Conservation (phyloP, 1,284 basidiomycete species). For the Amylostereum areolatum region DNA sequence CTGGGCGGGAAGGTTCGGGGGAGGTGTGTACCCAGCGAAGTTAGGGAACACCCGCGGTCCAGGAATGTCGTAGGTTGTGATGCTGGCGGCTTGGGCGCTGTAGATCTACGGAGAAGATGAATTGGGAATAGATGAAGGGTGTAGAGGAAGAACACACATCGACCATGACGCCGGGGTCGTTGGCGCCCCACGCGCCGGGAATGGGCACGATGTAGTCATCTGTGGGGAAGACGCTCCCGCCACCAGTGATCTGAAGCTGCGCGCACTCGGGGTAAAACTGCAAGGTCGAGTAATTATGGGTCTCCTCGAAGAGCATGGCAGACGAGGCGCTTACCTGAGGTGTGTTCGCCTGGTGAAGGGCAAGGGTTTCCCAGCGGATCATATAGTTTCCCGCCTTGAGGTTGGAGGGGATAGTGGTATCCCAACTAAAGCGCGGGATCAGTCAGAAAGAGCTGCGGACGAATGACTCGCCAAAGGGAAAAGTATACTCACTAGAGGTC, state of each 20-base stretch:
- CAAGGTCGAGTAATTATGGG: too few species aligned
- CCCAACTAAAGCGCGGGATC: slow-evolving; percentile 24
- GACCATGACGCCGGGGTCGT: slow-evolving; percentile 28
- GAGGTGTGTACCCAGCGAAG: slow-evolving; percentile 2
- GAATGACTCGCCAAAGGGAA: too few species aligned
- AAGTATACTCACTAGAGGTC: too few species aligned
- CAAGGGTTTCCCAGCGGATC: slow-evolving; percentile 32
- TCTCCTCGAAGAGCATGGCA: too few species aligned
- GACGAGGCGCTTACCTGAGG: too few species aligned
- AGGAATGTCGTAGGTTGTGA: slow-evolving; percentile 29
- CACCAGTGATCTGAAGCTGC: slow-evolving; percentile 43
- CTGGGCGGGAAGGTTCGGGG: neutral
- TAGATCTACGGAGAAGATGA: too few species aligned
- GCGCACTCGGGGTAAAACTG: slow-evolving; percentile 56
- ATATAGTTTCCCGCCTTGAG: slow-evolving; percentile 30
- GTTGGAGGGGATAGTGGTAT: slow-evolving; percentile 25
- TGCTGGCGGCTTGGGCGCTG: slow-evolving; percentile 28
- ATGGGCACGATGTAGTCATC: slow-evolving; percentile 39
- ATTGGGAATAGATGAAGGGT: too few species aligned
- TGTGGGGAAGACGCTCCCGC: slow-evolving; percentile 38
- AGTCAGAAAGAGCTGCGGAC: too few species aligned
- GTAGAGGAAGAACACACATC: too few species aligned
- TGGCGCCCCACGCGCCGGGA: slow-evolving; percentile 43
- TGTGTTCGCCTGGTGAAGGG: slow-evolving; percentile 29
- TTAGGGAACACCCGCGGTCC: slow-evolving; percentile 29